Evolutionary conservation across 768 basidiomycete genomes (phyloP), one percentile per base, ranked within the genome.

Genomic region (Chalciporus chontae): DNA sequence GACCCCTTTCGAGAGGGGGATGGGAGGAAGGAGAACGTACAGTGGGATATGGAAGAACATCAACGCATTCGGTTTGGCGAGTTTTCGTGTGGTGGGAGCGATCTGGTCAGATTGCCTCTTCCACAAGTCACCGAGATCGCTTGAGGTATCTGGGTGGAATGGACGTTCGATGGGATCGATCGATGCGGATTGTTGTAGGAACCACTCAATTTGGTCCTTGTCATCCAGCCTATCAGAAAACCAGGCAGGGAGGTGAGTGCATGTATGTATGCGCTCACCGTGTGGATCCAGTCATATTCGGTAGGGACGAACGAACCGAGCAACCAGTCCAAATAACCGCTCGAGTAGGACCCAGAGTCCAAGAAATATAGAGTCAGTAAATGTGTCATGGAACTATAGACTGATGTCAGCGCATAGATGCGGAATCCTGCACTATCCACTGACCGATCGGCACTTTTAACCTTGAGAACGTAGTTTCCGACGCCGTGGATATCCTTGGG

Each of bases 31-130:
- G 5, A 11, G 15, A 4, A 73, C 85, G 18, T 63, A 90, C 86
- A 97, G 63, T 45, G 95, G 95, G 41, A 99, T 98, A 58, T 98
- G 95, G 83, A 96, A 97, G 72, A 95, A 96, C 87, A 92, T 90
- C 57, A 98, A 67, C 0, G 92, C 95, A 60, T 97, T 97, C 1
- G 95, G 95, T 67, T 96, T 98, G 4, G 89, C 90, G 3, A 94
- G 74, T 48, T 73, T 75, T 59, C 71, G 69, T 19, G 69, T 67
- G 43, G 73, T 63, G 0, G 87, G 83, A 0, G 78, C 72, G 42
- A 84, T 61, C 66, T 87, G 87, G 32, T 76, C 80, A 13, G 67
- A 66, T 56, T 86, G 79, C 18, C 87, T 77, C 45, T 69, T 67
- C 88, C 87, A 91, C 42, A 81, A 64, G 43, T 74, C 68, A 5